Conservation (phyloP, 331 rosid genomes). For the Malus hybrid region DNA sequence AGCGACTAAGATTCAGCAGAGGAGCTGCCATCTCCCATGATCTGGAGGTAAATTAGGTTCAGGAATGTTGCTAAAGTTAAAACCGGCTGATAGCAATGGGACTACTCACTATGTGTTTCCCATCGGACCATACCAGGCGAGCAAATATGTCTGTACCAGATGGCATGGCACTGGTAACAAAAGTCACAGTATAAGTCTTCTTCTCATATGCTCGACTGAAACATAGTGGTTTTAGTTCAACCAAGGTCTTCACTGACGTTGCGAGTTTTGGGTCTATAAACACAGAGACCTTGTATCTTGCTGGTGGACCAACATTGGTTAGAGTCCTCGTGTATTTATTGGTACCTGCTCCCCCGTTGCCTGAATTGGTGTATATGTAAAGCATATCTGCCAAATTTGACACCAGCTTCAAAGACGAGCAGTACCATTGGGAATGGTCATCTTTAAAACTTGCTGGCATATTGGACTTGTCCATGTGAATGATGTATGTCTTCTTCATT, state of each 20-base stretch:
- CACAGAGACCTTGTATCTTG: constrained; percentile 39
- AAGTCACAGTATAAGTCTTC: constrained; percentile 51
- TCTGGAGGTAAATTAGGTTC: not conserved
- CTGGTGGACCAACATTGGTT: constrained; percentile 54
- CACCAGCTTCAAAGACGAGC: constrained; percentile 50
- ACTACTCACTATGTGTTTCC: constrained; percentile 60
- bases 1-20: not conserved
- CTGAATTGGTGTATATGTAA: constrained; percentile 32
- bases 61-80: constrained; percentile 6
- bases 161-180: constrained; percentile 35
- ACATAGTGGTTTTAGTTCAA: constrained; percentile 47
- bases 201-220: constrained; percentile 36
- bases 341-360: constrained; percentile 16
- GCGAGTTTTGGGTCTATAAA: not conserved
- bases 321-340: constrained; percentile 47
- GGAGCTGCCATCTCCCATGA: not conserved
- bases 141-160: constrained; percentile 47
- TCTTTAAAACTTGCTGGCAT: constrained; percentile 49
- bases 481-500: constrained; percentile 47
- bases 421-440: constrained; percentile 55
- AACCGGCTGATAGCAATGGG: constrained; percentile 67
- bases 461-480: constrained; percentile 61
- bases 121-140: constrained; percentile 60
- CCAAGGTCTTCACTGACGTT: constrained; percentile 44
- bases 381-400: constrained; percentile 56